A percentile compares a stretch with the other conserved stretches of the same genome.
Evolutionary conservation across 2,329 filamentous ascomycete species (phyloP).

Genomic region (Coniochaeta sp.): DNA sequence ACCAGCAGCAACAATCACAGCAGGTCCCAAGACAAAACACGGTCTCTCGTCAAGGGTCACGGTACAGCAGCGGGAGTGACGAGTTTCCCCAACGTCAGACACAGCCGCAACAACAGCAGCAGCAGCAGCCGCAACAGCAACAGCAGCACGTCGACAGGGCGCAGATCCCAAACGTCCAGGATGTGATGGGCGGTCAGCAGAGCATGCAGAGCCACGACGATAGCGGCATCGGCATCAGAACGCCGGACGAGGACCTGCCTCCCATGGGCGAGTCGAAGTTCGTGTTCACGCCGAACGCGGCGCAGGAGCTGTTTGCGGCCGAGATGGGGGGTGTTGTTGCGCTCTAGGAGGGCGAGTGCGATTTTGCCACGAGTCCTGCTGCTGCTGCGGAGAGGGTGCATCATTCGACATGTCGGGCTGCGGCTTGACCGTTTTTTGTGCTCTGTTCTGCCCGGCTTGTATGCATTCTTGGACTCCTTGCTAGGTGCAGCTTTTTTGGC

Average conservation of each 20-base stretch:
- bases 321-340: background rate
- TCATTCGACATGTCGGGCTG: background rate
- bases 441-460: no score
- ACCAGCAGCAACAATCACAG: background rate
- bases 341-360: background rate
- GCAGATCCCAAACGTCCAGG: background rate
- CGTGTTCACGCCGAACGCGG: slow-evolving; percentile 20
- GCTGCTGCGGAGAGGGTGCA: background rate
- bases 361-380: background rate
- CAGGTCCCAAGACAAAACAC: background rate
- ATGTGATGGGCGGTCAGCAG: slow-evolving; percentile 32
- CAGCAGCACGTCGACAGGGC: slow-evolving; percentile 28
- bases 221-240: slow-evolving; percentile 66
- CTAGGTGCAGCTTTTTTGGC: background rate
- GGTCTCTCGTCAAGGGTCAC: slow-evolving; percentile 21
- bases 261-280: slow-evolving; percentile 55
- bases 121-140: slow-evolving; percentile 30
- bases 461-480: background rate
- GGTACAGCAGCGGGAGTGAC: slow-evolving; percentile 37
- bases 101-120: slow-evolving; percentile 38
- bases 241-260: slow-evolving; percentile 56
- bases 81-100: slow-evolving; percentile 19
- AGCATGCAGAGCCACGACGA: slow-evolving; percentile 50
- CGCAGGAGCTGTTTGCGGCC: slow-evolving; percentile 7
- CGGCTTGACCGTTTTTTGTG: background rate